These are phyloP conservation scores for Globisporangium perplexum DNA, from an alignment of 352 stramenopile species.

Conservation along the genomic window DNA sequence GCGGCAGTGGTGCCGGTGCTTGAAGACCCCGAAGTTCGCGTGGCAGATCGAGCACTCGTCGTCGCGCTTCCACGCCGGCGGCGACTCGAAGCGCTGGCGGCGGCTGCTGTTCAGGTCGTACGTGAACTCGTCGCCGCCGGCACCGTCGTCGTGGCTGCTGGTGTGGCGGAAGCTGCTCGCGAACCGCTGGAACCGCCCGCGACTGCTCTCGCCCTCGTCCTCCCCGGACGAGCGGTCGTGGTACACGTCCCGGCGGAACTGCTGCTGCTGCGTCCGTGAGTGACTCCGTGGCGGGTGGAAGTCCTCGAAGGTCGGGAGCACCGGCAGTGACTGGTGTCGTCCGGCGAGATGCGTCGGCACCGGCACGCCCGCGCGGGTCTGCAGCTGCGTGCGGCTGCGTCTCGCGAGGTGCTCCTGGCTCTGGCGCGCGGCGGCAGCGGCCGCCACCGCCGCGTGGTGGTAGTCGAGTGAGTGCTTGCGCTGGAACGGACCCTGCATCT, in stretches of 20 bases:
- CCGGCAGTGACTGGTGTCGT: slow-evolving; percentile 46
- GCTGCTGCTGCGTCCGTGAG: neutral
- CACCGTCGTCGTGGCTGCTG: slow-evolving; percentile 10
- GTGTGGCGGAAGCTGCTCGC: neutral
- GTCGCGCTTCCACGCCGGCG: slow-evolving; percentile 70
- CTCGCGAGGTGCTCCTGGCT: slow-evolving; percentile 17
- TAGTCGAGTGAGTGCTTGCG: slow-evolving; percentile 39
- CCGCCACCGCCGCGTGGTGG: slow-evolving; percentile 12
- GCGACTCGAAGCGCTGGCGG: slow-evolving; percentile 29
- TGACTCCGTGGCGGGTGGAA: neutral
- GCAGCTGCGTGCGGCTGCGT: slow-evolving; percentile 7
- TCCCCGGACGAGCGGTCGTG: slow-evolving; percentile 17
- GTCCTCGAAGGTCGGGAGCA: slow-evolving; percentile 50
- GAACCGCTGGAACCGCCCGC: slow-evolving; percentile 16
- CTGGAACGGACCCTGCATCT: slow-evolving; percentile 18
- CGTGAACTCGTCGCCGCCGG: neutral
- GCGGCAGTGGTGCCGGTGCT: slow-evolving; percentile 79
- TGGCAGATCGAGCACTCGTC: slow-evolving; percentile 75
- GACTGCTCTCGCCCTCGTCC: slow-evolving; percentile 13
- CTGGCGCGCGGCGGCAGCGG: slow-evolving; percentile 13
- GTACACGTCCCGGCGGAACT: neutral
- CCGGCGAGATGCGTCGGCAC: slow-evolving; percentile 4
- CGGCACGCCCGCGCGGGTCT: slow-evolving; percentile 7
- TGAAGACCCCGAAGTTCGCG: slow-evolving; percentile 78
- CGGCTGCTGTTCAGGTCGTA: neutral